phyloP scores from a whole-genome alignment of 768 basidiomycete genomes.

The Nidularia pulvinata region DNA sequence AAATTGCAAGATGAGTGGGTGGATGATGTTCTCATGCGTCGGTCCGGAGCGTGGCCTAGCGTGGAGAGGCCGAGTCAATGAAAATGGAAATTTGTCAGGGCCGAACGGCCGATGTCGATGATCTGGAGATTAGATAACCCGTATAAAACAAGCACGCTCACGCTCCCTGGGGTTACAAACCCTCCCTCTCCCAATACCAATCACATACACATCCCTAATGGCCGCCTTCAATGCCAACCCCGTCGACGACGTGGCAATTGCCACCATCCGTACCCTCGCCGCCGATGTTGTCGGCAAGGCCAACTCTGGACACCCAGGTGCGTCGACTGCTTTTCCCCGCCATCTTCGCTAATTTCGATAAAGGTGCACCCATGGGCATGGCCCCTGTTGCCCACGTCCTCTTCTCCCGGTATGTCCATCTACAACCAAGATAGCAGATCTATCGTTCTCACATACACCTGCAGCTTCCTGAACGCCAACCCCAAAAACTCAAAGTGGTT shows the following conservation, averaged over 20 bases:
- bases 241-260: conserved; percentile 59
- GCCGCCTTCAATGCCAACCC: conserved; percentile 34
- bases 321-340: conserved; percentile 10
- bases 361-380: conserved; percentile 95
- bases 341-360: conserved; percentile 9
- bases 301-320: conserved; percentile 94
- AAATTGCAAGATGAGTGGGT: background rate
- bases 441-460: conserved; percentile 1
- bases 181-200: conserved; percentile 11
- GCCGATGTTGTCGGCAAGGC: conserved; percentile 81
- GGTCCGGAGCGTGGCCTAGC: background rate
- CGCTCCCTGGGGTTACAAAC: conserved; percentile 6
- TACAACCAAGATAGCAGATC: conserved; percentile 4
- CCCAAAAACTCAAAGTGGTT: conserved; percentile 91
- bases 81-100: conserved; percentile 1
- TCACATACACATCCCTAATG: conserved; percentile 25
- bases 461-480: conserved; percentile 85
- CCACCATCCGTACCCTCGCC: conserved; percentile 77
- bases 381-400: conserved; percentile 82
- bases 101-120: too few relatives aligned
- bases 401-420: conserved; percentile 58
- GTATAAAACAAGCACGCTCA: conserved; percentile 1
- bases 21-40: background rate
- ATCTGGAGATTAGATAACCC: conserved; percentile 15
- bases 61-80: background rate